Conservation (phyloP, 768 basidiomycete species). For the Naematelia aurantialba region DNA sequence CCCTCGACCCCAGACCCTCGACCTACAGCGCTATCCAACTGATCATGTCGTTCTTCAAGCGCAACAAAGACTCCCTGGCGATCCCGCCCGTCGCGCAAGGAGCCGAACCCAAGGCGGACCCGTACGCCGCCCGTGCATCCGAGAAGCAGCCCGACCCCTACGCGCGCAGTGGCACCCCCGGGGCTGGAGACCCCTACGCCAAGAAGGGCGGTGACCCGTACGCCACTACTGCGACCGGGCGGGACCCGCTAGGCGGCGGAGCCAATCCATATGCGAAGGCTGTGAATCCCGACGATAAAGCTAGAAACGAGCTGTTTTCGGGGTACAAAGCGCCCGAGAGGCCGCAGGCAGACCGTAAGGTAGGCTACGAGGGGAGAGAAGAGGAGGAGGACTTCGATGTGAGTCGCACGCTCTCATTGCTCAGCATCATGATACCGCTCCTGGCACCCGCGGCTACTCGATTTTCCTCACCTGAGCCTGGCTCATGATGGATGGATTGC, state of each 20-base stretch:
- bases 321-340: slow-evolving; percentile 37
- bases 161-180: slow-evolving; percentile 5
- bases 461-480: too few species aligned
- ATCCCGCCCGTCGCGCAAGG: slow-evolving; percentile 46
- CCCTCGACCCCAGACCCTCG: too few species aligned
- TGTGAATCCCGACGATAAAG: slow-evolving; percentile 19
- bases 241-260: slow-evolving; percentile 14
- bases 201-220: slow-evolving; percentile 29
- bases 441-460: not conserved
- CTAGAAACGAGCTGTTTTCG: slow-evolving; percentile 49
- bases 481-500: too few species aligned
- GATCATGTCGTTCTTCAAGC: slow-evolving; percentile 46
- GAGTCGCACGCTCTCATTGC: slow-evolving; percentile 1
- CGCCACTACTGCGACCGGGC: slow-evolving; percentile 17
- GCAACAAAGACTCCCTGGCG: slow-evolving; percentile 42
- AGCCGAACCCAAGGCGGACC: slow-evolving; percentile 14
- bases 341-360: slow-evolving; percentile 29
- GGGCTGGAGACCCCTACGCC: slow-evolving; percentile 36
- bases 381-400: slow-evolving; percentile 59
- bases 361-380: slow-evolving; percentile 48
- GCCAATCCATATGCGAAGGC: slow-evolving; percentile 42
- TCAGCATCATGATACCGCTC: not conserved
- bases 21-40: too few species aligned
- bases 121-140: slow-evolving; percentile 13
- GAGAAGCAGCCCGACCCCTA: slow-evolving; percentile 11